Evolutionary conservation across 768 basidiomycete genomes (phyloP), one percentile per base, ranked within the genome.

Genomic region (Podaxis sp.): DNA sequence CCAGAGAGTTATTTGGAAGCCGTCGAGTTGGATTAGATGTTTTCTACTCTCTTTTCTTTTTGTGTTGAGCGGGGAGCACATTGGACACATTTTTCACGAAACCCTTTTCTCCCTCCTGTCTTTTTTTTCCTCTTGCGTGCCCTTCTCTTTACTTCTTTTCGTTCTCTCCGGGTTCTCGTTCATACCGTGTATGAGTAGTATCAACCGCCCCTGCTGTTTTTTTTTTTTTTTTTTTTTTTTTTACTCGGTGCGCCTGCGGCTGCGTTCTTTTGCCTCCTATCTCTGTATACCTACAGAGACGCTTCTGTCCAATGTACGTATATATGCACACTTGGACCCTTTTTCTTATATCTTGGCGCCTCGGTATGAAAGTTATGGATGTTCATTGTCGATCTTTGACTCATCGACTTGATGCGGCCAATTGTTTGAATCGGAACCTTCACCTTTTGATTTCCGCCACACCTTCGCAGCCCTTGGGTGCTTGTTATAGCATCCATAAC

Each of bases 1-100:
- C 91, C 91, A 0, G 91, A 92, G 74, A 86, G 89, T 63, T 92
- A 93, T 75, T 69, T 93, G 66, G 88, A 89, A 70, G 72, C 78
- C 15, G 77, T 87, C 17, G 79, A 77, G 68, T 68, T 84, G 64
- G 82, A 83, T 68, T 59, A 51, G 30, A 39, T 19, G 9, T 33
- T 53, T 30, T 7, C 17, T 36, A 17, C 49, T 19, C 24, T 13
- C n/a, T 51, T 53, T 53, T 53, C 28, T 33, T 53, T 33, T 9
- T 33, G 30, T 9, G 30, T 33, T 33, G 30, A 9, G 8, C 2
- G 30, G 30, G 7, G 30, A 33, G 1, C 30, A 33, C 30, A 33
- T 33, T 33, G 30, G 30, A 33, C 22, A 6, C 13, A 40, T 36
- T 33, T 56, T 13, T 42, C n/a, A 39, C 39, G 40, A 42, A n/a